A percentile compares a stretch with the other conserved stretches of the same genome.
phyloP scores from a whole-genome alignment of 257 asterid species.

The Vinca minor region DNA sequence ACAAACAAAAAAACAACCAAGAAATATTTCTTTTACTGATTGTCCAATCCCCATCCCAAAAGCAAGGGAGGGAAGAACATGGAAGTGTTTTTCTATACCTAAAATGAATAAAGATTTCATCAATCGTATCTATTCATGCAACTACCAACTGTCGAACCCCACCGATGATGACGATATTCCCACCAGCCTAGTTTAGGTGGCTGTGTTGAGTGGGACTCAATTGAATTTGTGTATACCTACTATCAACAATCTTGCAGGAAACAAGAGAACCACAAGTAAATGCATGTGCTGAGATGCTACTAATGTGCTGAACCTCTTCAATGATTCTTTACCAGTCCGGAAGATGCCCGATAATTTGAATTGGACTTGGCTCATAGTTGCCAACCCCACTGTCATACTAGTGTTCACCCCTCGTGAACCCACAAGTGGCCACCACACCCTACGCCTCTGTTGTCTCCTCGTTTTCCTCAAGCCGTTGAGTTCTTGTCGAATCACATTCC shows the following conservation, averaged over 20 bases:
- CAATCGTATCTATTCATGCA: constrained; percentile 29
- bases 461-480: constrained; percentile 47
- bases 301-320: constrained; percentile 50
- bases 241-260: constrained; percentile 58
- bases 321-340: constrained; percentile 53
- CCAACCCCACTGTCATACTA: constrained; percentile 28
- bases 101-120: constrained; percentile 55
- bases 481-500: constrained; percentile 63
- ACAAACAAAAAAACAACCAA: too few species aligned
- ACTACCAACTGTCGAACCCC: too few species aligned
- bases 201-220: constrained; percentile 26
- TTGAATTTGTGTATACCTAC: constrained; percentile 38
- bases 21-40: too few species aligned
- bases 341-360: constrained; percentile 49
- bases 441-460: constrained; percentile 45
- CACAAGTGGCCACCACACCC: constrained; percentile 66
- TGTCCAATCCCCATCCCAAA: constrained; percentile 29
- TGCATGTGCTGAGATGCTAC: constrained; percentile 78
- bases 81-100: constrained; percentile 21
- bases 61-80: constrained; percentile 31
- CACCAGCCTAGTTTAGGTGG: constrained; percentile 1
- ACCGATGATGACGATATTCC: constrained; percentile 5
- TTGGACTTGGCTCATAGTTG: constrained; percentile 31
- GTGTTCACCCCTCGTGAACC: constrained; percentile 35
- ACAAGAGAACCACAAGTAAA: constrained; percentile 63